phyloP scores from a whole-genome alignment of 805 yeast species.

The Yamadazyma endophytica region DNA sequence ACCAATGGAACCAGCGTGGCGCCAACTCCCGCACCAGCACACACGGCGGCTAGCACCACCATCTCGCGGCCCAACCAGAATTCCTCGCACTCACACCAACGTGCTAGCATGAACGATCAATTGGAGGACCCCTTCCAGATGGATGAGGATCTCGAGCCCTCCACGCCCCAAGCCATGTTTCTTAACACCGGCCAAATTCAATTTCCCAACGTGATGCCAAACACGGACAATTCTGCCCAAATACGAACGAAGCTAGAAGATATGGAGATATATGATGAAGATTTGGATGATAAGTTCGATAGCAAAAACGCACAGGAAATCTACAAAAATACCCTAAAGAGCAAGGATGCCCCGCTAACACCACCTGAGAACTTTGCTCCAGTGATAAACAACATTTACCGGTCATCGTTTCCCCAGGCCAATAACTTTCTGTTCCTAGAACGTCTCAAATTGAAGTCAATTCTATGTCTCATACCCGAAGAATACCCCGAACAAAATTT shows the following conservation, averaged over 20 bases:
- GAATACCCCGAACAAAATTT: conserved; percentile 78
- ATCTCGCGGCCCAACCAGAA: no score
- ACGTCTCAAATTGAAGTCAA: conserved; percentile 61
- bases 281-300: conserved; percentile 38
- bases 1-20: no score
- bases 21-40: no score
- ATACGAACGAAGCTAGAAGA: conserved; percentile 32
- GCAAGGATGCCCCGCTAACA: conserved; percentile 27
- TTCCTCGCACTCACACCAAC: no score
- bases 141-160: conserved; percentile 39
- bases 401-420: conserved; percentile 85
- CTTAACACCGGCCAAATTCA: not conserved
- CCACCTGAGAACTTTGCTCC: conserved; percentile 93
- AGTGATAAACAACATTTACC: conserved; percentile 68
- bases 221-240: conserved; percentile 1
- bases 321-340: no score
- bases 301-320: conserved; percentile 10
- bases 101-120: conserved; percentile 30
- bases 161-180: no score
- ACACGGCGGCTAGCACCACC: no score
- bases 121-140: conserved; percentile 41
- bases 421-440: conserved; percentile 73
- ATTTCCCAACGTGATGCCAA: conserved; percentile 3
- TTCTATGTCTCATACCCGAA: conserved; percentile 85
- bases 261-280: conserved; percentile 34